Base-by-base conservation (phyloP, 75 land plant species). In the Gnetum montanum region DNA sequence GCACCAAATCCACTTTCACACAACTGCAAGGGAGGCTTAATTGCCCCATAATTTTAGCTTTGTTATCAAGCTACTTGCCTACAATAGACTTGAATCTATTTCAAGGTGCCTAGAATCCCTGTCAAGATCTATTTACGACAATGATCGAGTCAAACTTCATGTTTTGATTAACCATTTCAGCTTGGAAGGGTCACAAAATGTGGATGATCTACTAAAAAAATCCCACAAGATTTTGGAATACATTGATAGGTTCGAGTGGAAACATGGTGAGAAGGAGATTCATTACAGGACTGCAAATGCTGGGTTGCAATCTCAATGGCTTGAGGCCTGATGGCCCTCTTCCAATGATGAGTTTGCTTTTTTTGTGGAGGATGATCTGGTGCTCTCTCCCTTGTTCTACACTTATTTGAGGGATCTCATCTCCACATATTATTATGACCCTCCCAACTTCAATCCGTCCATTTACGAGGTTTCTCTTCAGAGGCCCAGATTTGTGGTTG, bases 261-360 rank as follows among this genome's bases (percentile, higher is more conserved):
- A 28, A 3, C 75, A 63, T 34, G 98, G 98, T n/a, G 51, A 70
- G 7, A 89, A 89, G 80, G 23, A 77, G 19, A 87, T 94, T 50
- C 98, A 94, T 59, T 94, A 94, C 53, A 30, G 98, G 49, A 85
- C 82, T 16, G 62, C 49, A 34, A 90, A 89, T 54, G 91, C 49
- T 3, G 98, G 98, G 11, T 52, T 89, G 40, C 98, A 94, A 69
- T 85, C 74, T 16, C 98, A 94, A 74, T 94, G 98, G 98, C 50
- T 90, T 40, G 96, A 94, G 67, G 84, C 98, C n/a, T 94, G 98
- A 96, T 94, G 95, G 98, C 98, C 98, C 6, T 47, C 65, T 8
- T 75, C 84, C 1, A 78, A 86, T 44, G 59, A 94, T 38, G 95
- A 89, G 54, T 93, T 93, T 63, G 98, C 83, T 1, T 85, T 93